A percentile compares a stretch with the other conserved stretches of the same genome.
Evolutionary conservation across 441 rosid species (phyloP).

Genomic region (Bocquillonia castaneifolia): DNA sequence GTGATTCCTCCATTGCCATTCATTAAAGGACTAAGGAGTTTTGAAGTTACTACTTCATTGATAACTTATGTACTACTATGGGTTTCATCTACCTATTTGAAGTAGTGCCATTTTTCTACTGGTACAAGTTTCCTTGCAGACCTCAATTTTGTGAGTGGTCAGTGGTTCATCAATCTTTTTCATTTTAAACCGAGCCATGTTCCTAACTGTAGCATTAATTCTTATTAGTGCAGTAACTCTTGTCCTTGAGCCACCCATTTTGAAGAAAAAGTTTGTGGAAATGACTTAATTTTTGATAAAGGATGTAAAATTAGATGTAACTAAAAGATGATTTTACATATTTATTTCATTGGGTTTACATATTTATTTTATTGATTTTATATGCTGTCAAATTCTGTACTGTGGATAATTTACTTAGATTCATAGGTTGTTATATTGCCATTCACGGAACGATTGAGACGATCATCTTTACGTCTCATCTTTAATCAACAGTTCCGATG

Average conservation of each 20-base stretch:
- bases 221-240: constrained; percentile 6
- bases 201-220: constrained; percentile 19
- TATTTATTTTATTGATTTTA: background rate
- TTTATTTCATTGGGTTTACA: background rate
- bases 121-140: constrained; percentile 12
- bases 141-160: constrained; percentile 26
- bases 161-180: constrained; percentile 21
- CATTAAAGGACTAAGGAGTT: constrained; percentile 73
- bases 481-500: background rate
- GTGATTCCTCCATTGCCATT: constrained; percentile 63
- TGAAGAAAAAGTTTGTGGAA: constrained; percentile 19
- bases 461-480: too few relatives aligned
- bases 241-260: background rate
- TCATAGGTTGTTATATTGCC: background rate
- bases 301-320: constrained; percentile 16
- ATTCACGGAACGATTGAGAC: background rate
- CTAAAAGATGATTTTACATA: background rate
- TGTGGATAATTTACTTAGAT: background rate
- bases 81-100: constrained; percentile 76
- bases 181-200: background rate
- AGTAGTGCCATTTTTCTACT: constrained; percentile 34
- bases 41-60: constrained; percentile 80
- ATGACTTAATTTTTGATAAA: constrained; percentile 4
- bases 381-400: background rate
- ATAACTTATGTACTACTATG: constrained; percentile 78